phyloP scores from a whole-genome alignment of 495 filamentous ascomycete genomes.

The Penicillium odoratum region DNA sequence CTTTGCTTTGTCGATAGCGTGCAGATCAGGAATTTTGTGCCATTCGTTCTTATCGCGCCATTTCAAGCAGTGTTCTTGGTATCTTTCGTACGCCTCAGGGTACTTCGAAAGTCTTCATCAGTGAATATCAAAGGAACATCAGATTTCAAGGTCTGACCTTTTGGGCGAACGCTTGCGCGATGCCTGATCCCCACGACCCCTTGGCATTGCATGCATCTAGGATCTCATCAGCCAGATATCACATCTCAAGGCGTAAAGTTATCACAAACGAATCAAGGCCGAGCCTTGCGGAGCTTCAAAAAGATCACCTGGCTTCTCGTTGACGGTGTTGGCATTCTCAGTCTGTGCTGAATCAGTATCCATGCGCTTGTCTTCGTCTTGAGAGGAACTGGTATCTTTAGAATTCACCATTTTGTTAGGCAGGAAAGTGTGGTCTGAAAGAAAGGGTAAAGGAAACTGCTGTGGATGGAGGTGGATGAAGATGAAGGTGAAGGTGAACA shows the following conservation, averaged over 20 bases:
- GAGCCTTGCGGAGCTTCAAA: slow-evolving; percentile 46
- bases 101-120: slow-evolving; percentile 28
- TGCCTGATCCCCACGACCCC: slow-evolving; percentile 46
- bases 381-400: background rate
- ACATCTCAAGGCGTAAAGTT: background rate
- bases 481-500: background rate
- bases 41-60: slow-evolving; percentile 1
- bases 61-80: slow-evolving; percentile 35
- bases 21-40: slow-evolving; percentile 14
- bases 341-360: too few species aligned
- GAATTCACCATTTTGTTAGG: background rate
- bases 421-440: background rate
- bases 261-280: slow-evolving; percentile 44
- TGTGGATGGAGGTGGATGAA: background rate
- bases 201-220: slow-evolving; percentile 50
- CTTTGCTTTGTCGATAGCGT: background rate
- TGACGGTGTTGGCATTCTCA: background rate
- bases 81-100: slow-evolving; percentile 38
- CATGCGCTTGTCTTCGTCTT: too few species aligned
- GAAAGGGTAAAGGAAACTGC: background rate
- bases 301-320: slow-evolving; percentile 40
- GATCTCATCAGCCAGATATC: slow-evolving; percentile 2
- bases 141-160: slow-evolving; percentile 24
- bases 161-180: slow-evolving; percentile 37
- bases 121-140: background rate